Evolutionary conservation across 257 asterid genomes (phyloP).

Genomic region (Asclepias syriaca): DNA sequence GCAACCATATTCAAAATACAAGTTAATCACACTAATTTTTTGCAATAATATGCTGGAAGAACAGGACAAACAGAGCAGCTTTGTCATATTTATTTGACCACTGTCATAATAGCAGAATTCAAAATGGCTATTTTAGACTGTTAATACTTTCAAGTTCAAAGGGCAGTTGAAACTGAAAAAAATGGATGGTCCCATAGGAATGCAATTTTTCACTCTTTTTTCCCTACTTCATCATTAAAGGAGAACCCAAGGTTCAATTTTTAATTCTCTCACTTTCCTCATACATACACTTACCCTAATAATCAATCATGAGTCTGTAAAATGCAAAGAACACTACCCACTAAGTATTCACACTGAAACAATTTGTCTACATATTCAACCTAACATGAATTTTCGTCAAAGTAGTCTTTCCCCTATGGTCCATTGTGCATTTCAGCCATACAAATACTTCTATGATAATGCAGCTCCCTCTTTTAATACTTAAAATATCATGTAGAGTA

Average conservation of each 20-base stretch:
- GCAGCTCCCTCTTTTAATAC: background rate
- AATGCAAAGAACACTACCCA: background rate
- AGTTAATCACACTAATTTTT: background rate
- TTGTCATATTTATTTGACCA: background rate
- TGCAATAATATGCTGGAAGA: background rate
- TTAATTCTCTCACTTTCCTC: background rate
- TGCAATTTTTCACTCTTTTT: background rate
- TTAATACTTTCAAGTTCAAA: background rate
- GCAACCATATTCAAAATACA: background rate
- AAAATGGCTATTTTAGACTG: background rate
- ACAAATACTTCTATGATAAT: background rate
- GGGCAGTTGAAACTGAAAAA: background rate
- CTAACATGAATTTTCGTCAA: background rate
- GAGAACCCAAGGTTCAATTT: background rate
- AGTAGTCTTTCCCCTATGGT: background rate
- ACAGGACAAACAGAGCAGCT: background rate
- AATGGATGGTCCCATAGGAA: background rate
- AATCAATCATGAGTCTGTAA: background rate
- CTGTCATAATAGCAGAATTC: background rate
- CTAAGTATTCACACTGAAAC: background rate
- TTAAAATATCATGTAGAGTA: background rate
- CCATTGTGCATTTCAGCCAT: background rate
- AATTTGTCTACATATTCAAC: background rate
- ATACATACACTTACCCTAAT: background rate
- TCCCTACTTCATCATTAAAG: background rate